Evolutionary conservation across 2,329 filamentous ascomycete species (phyloP).

Genomic region (Pyrenophora seminiperda): DNA sequence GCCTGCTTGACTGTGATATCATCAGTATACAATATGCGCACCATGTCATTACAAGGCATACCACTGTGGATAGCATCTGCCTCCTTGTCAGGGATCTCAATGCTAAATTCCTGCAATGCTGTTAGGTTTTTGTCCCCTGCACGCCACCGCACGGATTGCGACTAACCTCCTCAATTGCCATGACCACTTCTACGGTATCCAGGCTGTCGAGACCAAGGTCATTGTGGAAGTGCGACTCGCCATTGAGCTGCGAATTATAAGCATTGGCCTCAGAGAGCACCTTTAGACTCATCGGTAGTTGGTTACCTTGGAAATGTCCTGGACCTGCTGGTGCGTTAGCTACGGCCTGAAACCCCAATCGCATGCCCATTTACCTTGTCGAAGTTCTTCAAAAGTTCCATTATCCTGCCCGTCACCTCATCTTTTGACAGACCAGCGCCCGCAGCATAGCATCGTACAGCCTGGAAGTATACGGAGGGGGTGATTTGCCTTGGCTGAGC

Average conservation of each 20-base stretch:
- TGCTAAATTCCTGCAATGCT: constrained; percentile 71
- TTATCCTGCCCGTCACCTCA: constrained; percentile 89
- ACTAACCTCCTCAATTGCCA: constrained; percentile 96
- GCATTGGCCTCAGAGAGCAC: constrained; percentile 7
- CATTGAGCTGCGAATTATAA: constrained; percentile 69
- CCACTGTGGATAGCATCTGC: constrained; percentile 92
- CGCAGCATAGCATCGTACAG: constrained; percentile 85
- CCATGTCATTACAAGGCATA: constrained; percentile 57
- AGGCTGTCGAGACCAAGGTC: constrained; percentile 96
- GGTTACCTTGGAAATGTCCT: constrained; percentile 62
- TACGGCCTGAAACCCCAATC: constrained; percentile 18
- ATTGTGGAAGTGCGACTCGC: constrained; percentile 88
- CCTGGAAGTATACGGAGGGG: constrained; percentile 68
- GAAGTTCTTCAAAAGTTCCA: constrained; percentile 91
- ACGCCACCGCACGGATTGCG: constrained; percentile 8
- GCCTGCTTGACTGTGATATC: constrained; percentile 78
- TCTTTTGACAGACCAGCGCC: constrained; percentile 76
- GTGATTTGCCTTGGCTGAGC: constrained; percentile 64
- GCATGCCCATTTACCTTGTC: constrained; percentile 75
- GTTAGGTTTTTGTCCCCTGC: constrained; percentile 18
- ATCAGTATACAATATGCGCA: constrained; percentile 38
- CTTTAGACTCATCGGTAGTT: not conserved
- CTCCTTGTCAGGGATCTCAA: constrained; percentile 98
- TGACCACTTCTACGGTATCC: constrained; percentile 98
- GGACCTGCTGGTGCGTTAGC: constrained; percentile 60